Conservation (phyloP, 2,329 filamentous ascomycete genomes). For the Pyricularia pennisetigena region DNA sequence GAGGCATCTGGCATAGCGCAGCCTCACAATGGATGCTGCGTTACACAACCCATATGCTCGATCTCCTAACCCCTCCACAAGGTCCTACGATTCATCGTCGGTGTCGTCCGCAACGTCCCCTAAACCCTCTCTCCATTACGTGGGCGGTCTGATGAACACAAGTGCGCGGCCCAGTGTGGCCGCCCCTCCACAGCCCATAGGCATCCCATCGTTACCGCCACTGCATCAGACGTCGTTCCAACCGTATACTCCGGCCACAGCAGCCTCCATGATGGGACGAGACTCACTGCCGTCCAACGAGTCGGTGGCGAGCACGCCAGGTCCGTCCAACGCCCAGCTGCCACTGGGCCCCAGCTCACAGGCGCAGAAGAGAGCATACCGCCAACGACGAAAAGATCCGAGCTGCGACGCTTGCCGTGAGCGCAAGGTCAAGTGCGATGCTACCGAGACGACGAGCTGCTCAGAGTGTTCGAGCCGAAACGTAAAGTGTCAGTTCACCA, state of each 20-base stretch:
- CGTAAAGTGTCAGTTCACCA: slow-evolving; percentile 97
- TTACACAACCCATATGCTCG: slow-evolving; percentile 49
- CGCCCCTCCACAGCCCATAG: slow-evolving; percentile 41
- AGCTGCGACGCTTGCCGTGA: slow-evolving; percentile 97
- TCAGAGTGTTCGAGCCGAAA: slow-evolving; percentile 95
- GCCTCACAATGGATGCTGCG: slow-evolving; percentile 40
- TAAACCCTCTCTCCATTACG: slow-evolving; percentile 39
- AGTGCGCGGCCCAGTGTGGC: slow-evolving; percentile 38
- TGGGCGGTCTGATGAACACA: slow-evolving; percentile 41
- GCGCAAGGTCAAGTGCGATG: slow-evolving; percentile 80
- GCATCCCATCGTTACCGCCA: slow-evolving; percentile 39
- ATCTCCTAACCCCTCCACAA: slow-evolving; percentile 51
- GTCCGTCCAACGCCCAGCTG: slow-evolving; percentile 25
- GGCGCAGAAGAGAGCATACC: slow-evolving; percentile 85
- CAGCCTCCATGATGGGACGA: slow-evolving; percentile 41
- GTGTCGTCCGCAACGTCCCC: slow-evolving; percentile 54
- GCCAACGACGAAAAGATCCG: slow-evolving; percentile 89
- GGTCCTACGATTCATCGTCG: slow-evolving; percentile 55
- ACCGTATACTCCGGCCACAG: slow-evolving; percentile 40
- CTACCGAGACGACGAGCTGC: slow-evolving; percentile 90
- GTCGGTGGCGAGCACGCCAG: slow-evolving; percentile 45
- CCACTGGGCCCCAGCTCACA: slow-evolving; percentile 35
- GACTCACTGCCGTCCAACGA: slow-evolving; percentile 52
- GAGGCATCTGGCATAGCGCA: slow-evolving; percentile 20
- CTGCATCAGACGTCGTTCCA: slow-evolving; percentile 36